A percentile compares a stretch with the other conserved stretches of the same genome.
phyloP scores from a whole-genome alignment of 108 stramenopile species.

The Pseudonitzschia pungens region DNA sequence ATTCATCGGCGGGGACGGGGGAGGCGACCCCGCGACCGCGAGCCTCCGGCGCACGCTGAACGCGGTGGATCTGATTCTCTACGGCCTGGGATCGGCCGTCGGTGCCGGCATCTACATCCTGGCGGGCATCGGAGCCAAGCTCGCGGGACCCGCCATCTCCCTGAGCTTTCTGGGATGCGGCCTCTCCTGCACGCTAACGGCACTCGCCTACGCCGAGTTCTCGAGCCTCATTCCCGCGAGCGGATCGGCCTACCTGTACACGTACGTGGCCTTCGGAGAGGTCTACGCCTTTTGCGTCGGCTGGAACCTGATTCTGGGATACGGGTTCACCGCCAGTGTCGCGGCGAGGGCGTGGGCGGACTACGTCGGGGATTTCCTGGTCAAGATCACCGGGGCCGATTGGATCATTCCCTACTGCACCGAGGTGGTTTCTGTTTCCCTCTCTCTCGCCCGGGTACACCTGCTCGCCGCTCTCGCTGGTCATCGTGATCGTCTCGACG shows the following conservation, averaged over 20 bases:
- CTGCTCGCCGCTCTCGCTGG: constrained; percentile 60
- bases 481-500: constrained; percentile 54
- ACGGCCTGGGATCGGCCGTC: constrained; percentile 53
- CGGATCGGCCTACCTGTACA: constrained; percentile 81
- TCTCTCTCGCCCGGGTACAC: constrained; percentile 29
- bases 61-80: constrained; percentile 44
- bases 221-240: constrained; percentile 68
- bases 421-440: constrained; percentile 29
- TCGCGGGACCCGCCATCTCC: constrained; percentile 79
- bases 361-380: constrained; percentile 38
- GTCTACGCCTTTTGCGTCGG: constrained; percentile 54
- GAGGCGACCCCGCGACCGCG: background rate
- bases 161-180: constrained; percentile 78
- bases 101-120: constrained; percentile 88
- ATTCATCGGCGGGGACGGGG: constrained; percentile 1
- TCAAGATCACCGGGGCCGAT: background rate
- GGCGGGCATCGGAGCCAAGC: constrained; percentile 69
- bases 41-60: constrained; percentile 37
- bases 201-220: constrained; percentile 85
- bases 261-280: constrained; percentile 68
- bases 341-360: constrained; percentile 62
- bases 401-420: constrained; percentile 30
- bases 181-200: constrained; percentile 64
- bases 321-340: constrained; percentile 58
- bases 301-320: constrained; percentile 54